Evolutionary conservation across 2,329 filamentous ascomycete genomes (phyloP).

Genomic region (Arthrinium phaeospermum): DNA sequence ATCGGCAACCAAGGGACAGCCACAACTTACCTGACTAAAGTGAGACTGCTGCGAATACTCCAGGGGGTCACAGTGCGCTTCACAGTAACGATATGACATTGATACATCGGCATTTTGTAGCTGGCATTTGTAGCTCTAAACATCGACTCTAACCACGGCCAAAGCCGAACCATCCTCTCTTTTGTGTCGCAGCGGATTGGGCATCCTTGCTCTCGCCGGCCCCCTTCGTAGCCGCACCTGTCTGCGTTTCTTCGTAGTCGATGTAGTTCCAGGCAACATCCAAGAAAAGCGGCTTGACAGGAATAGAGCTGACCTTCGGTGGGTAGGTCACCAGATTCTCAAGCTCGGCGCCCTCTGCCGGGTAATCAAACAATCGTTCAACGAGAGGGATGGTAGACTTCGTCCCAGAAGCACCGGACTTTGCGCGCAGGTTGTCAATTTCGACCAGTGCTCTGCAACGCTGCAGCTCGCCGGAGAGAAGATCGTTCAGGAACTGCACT

Average conservation of each 20-base stretch:
- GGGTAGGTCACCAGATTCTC: slow-evolving; percentile 86
- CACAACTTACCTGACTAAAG: background rate
- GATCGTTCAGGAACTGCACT: slow-evolving; percentile 61
- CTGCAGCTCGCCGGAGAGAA: slow-evolving; percentile 74
- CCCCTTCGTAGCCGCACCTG: slow-evolving; percentile 37
- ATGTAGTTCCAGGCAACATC: slow-evolving; percentile 99
- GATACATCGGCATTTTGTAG: background rate
- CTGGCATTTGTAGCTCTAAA: background rate
- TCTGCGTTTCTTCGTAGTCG: slow-evolving; percentile 75
- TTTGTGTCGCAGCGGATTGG: slow-evolving; percentile 53
- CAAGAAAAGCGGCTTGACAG: slow-evolving; percentile 93
- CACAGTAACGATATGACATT: background rate
- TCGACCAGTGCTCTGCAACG: slow-evolving; percentile 87
- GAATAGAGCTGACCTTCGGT: slow-evolving; percentile 79
- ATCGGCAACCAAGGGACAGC: background rate
- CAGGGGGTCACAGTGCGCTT: slow-evolving; percentile 10
- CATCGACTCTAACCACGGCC: slow-evolving; percentile 47
- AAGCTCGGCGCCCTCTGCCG: slow-evolving; percentile 72
- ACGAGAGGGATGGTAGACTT: slow-evolving; percentile 65
- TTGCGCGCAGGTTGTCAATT: slow-evolving; percentile 69
- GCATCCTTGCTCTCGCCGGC: slow-evolving; percentile 41
- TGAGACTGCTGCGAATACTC: background rate
- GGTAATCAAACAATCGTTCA: slow-evolving; percentile 78
- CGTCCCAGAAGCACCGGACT: slow-evolving; percentile 48
- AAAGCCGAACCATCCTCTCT: slow-evolving; percentile 82